Conservation (phyloP, 257 asterid species). For the Datura wrightii region DNA sequence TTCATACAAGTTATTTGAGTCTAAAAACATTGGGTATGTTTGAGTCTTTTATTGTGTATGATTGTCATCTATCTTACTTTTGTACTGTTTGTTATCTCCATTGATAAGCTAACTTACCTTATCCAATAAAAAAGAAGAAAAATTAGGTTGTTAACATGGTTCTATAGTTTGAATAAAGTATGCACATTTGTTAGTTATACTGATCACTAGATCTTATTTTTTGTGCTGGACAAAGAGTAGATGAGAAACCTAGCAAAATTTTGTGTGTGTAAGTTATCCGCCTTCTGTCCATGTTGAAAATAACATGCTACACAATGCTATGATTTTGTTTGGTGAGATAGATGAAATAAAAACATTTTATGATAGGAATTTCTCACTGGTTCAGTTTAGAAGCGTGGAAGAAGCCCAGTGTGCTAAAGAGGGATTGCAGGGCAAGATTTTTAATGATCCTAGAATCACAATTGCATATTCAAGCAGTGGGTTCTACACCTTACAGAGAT, state of each 20-base stretch:
- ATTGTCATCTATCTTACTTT: background rate
- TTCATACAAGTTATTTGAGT: background rate
- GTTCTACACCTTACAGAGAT: slow-evolving; percentile 50
- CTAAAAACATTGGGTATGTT: too few species aligned
- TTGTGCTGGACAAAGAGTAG: slow-evolving; percentile 58
- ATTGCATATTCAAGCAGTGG: slow-evolving; percentile 77
- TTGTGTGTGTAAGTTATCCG: slow-evolving; percentile 83
- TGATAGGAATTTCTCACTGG: slow-evolving; percentile 75
- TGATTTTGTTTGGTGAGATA: slow-evolving; percentile 94
- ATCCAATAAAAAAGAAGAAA: background rate
- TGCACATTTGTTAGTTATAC: background rate
- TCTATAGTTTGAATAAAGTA: background rate
- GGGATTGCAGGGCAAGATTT: slow-evolving; percentile 96
- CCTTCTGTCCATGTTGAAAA: slow-evolving; percentile 79
- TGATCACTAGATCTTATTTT: background rate
- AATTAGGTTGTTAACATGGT: background rate
- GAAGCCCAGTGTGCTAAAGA: slow-evolving; percentile 96
- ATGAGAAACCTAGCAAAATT: slow-evolving; percentile 66
- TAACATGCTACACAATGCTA: slow-evolving; percentile 93
- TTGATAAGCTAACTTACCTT: background rate
- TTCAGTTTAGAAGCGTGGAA: slow-evolving; percentile 92
- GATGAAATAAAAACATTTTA: slow-evolving; percentile 80
- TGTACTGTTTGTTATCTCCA: too few species aligned
- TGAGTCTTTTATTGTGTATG: background rate
- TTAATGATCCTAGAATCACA: slow-evolving; percentile 77